phyloP scores from a whole-genome alignment of 2,329 filamentous ascomycete genomes.

The Plenodomus biglobosus region DNA sequence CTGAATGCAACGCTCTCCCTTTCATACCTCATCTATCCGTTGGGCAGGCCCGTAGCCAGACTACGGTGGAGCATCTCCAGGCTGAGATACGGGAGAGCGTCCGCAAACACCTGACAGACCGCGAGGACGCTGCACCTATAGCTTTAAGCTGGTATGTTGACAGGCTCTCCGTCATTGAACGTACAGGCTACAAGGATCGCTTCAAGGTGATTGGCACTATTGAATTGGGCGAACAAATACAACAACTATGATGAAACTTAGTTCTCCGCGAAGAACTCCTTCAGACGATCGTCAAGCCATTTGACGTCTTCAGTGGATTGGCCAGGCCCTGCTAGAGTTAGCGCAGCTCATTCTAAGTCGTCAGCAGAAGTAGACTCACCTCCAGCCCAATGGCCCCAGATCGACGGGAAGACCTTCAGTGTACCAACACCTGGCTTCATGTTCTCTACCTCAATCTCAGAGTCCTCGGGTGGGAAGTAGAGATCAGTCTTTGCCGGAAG shows the following conservation, averaged over 20 bases:
- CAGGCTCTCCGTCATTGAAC: constrained; percentile 30
- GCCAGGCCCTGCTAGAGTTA: constrained; percentile 58
- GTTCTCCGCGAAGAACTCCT: constrained; percentile 52
- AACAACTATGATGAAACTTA: not conserved
- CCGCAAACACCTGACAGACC: constrained; percentile 2
- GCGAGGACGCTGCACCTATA: constrained; percentile 1
- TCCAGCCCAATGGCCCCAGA: constrained; percentile 61
- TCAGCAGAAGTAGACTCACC: not conserved
- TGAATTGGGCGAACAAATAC: constrained; percentile 9
- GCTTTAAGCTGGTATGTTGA: constrained; percentile 31
- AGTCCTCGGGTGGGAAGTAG: constrained; percentile 82
- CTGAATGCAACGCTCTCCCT: constrained; percentile 23
- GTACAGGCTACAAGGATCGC: constrained; percentile 24
- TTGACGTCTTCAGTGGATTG: constrained; percentile 69
- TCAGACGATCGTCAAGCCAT: constrained; percentile 68
- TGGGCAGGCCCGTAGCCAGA: constrained; percentile 25
- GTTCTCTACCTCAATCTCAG: constrained; percentile 67
- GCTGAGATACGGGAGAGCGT: constrained; percentile 18
- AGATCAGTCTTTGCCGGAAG: constrained; percentile 73
- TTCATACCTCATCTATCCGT: constrained; percentile 33
- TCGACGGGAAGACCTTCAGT: constrained; percentile 57
- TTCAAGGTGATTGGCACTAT: constrained; percentile 28
- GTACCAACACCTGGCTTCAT: constrained; percentile 63
- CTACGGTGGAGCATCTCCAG: constrained; percentile 12
- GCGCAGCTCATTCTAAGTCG: not conserved